Percentiles rank a stretch among this genome's conserved stretches.
These are phyloP conservation scores for Cephalotrichum gorgonifer DNA, from an alignment of 2,329 filamentous ascomycete species.

Conservation along the genomic window DNA sequence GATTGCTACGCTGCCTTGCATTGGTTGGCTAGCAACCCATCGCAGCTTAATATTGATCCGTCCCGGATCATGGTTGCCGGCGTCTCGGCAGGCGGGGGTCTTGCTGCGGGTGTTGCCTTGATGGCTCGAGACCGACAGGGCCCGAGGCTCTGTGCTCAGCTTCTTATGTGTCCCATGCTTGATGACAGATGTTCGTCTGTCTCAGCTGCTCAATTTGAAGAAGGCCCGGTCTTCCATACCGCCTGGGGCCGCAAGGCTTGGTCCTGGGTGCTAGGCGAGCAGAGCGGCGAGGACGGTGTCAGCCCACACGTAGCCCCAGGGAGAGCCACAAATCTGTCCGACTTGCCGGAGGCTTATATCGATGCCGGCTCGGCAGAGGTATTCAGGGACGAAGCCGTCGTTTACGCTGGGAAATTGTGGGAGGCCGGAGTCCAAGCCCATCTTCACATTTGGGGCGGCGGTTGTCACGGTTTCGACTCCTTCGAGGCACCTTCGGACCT, in stretches of 20 bases:
- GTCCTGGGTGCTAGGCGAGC: slow-evolving; percentile 26
- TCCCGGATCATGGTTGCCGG: slow-evolving; percentile 28
- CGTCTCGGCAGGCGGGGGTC: slow-evolving; percentile 29
- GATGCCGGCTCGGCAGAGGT: slow-evolving; percentile 31
- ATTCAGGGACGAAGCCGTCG: slow-evolving; percentile 29
- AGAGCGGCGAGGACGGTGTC: slow-evolving; percentile 20
- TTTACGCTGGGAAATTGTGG: slow-evolving; percentile 27
- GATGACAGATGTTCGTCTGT: slow-evolving; percentile 27
- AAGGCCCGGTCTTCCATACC: slow-evolving; percentile 22
- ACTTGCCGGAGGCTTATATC: slow-evolving; percentile 31
- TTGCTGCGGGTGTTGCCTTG: slow-evolving; percentile 26
- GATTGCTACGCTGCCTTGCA: slow-evolving; percentile 18
- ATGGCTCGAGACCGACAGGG: slow-evolving; percentile 23
- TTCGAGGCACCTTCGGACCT: slow-evolving; percentile 2
- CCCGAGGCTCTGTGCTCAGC: slow-evolving; percentile 23
- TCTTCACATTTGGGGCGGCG: slow-evolving; percentile 30
- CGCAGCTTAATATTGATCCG: slow-evolving; percentile 27
- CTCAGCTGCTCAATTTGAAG: slow-evolving; percentile 20
- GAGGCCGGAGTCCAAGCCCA: slow-evolving; percentile 29
- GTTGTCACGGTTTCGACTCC: slow-evolving; percentile 27
- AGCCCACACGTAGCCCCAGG: slow-evolving; percentile 24
- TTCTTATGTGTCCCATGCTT: slow-evolving; percentile 36
- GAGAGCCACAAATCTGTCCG: slow-evolving; percentile 21
- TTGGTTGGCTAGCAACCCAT: slow-evolving; percentile 25
- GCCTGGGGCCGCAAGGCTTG: slow-evolving; percentile 29